Conservation (phyloP, 2,329 filamentous ascomycete species). For the Thermothelomyces thermophilus region DNA sequence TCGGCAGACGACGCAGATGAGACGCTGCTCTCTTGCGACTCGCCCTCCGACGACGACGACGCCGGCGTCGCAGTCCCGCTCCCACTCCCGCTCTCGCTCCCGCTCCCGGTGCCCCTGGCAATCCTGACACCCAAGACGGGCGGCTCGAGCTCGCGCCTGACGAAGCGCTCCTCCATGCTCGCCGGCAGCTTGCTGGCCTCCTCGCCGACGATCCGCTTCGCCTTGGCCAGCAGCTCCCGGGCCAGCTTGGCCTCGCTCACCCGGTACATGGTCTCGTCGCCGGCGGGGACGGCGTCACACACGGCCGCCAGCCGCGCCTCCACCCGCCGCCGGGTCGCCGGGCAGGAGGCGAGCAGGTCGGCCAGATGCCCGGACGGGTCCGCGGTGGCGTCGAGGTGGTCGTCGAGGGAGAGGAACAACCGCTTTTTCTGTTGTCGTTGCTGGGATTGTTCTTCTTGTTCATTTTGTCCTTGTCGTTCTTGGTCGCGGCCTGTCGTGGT, state of each 20-base stretch:
- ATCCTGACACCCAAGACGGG: conserved; percentile 63
- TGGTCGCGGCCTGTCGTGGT: conserved; percentile 1
- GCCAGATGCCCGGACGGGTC: conserved; percentile 51
- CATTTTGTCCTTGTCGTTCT: conserved; percentile 21
- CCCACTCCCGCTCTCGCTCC: neutral
- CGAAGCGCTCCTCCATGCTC: conserved; percentile 81
- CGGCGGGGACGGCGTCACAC: conserved; percentile 77
- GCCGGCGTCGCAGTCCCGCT: conserved; percentile 29
- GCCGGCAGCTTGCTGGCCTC: conserved; percentile 62
- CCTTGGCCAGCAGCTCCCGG: conserved; percentile 61
- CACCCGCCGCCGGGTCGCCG: conserved; percentile 44
- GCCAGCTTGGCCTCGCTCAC: conserved; percentile 67
- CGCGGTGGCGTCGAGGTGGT: conserved; percentile 61
- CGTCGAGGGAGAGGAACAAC: conserved; percentile 62
- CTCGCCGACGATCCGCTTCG: conserved; percentile 47
- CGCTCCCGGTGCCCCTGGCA: neutral
- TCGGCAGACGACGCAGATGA: conserved; percentile 27
- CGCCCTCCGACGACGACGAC: conserved; percentile 24
- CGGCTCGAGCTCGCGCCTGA: conserved; percentile 66
- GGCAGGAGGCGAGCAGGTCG: conserved; percentile 44
- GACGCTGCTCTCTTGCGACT: conserved; percentile 39
- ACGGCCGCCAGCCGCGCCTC: conserved; percentile 61
- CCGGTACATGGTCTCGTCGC: conserved; percentile 79
- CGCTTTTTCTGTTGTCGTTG: conserved; percentile 43
- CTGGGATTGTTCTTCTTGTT: too few species aligned